Evolutionary conservation across 495 filamentous ascomycete species (phyloP).

Genomic region (Parachaetomium inaequale): DNA sequence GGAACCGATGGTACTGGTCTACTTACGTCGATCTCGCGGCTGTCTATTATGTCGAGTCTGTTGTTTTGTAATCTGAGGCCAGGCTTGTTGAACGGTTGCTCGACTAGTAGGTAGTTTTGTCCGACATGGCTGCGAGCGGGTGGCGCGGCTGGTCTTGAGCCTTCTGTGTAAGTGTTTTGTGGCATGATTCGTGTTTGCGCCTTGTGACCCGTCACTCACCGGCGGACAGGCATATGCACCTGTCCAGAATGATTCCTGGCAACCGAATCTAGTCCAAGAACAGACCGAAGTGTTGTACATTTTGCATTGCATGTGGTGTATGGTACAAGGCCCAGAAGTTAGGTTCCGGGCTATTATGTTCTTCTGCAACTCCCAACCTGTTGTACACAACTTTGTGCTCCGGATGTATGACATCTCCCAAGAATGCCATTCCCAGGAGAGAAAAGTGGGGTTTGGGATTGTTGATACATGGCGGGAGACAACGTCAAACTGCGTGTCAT

Average conservation of each 20-base stretch:
- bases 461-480: conserved; percentile 18
- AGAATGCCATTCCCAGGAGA: neutral
- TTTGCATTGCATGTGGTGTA: neutral
- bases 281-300: neutral
- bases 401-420: neutral
- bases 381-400: conserved; percentile 4
- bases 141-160: neutral
- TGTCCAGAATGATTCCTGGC: neutral
- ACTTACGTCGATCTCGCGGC: neutral
- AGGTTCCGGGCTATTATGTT: neutral
- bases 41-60: neutral
- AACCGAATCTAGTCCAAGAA: neutral
- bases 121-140: neutral
- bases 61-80: neutral
- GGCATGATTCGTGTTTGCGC: neutral
- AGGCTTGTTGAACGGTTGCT: neutral
- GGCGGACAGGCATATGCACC: neutral
- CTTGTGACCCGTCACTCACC: neutral
- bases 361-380: neutral
- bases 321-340: conserved; percentile 6
- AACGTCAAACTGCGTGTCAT: neutral
- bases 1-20: neutral
- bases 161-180: neutral
- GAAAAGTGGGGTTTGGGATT: conserved; percentile 14
- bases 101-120: neutral